These are phyloP conservation scores for Cryptomeria japonica DNA, from an alignment of 75 land plant species.

Conservation along the genomic window DNA sequence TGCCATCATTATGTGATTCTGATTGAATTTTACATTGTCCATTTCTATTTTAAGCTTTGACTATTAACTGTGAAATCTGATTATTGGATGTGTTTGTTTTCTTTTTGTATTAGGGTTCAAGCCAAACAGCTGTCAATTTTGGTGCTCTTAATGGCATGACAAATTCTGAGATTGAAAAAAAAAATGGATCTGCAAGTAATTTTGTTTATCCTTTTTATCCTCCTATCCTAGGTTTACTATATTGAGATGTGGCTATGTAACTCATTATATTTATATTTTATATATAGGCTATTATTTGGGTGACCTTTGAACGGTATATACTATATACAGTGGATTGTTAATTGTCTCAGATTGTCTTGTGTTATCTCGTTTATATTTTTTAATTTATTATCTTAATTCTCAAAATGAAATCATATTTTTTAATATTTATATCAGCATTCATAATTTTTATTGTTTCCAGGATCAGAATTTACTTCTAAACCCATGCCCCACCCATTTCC, in stretches of 20 bases:
- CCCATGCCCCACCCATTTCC: not conserved
- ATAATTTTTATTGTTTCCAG: slow-evolving; percentile 5
- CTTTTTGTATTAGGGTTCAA: slow-evolving; percentile 29
- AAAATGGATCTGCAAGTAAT: slow-evolving; percentile 31
- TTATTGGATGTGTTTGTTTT: not conserved
- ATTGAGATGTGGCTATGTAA: not conserved
- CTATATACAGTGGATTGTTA: not conserved
- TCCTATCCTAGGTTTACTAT: not conserved
- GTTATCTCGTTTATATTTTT: not conserved
- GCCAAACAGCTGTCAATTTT: slow-evolving; percentile 54
- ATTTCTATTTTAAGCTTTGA: not conserved
- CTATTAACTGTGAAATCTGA: not conserved
- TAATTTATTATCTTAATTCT: not conserved
- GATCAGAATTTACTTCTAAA: slow-evolving; percentile 1
- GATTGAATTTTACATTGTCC: not conserved
- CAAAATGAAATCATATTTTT: not conserved
- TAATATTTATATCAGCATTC: not conserved
- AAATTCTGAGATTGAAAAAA: slow-evolving; percentile 64
- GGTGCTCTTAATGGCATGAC: slow-evolving; percentile 62
- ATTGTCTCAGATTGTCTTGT: not conserved
- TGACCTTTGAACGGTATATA: no score
- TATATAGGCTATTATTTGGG: not conserved
- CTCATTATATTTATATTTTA: not conserved
- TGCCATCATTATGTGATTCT: not conserved
- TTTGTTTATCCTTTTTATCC: slow-evolving; percentile 4